Conservation (phyloP, 2,329 filamentous ascomycete species). For the Colletotrichum musicola region DNA sequence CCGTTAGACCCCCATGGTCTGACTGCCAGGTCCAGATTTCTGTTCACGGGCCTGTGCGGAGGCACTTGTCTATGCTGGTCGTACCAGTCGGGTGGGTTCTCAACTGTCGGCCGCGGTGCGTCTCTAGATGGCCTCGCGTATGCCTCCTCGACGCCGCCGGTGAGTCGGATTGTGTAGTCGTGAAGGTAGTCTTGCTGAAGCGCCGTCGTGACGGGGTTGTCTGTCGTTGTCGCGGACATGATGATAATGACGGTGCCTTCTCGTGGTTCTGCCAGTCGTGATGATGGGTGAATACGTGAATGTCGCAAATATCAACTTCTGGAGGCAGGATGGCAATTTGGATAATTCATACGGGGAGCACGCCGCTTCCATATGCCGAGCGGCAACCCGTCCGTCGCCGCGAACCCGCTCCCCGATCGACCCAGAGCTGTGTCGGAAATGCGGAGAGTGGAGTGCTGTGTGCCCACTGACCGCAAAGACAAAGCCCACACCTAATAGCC, state of each 20-base stretch:
- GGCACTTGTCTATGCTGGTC: constrained; percentile 43
- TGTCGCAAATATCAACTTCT: background rate
- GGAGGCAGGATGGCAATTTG: background rate
- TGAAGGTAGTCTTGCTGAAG: constrained; percentile 31
- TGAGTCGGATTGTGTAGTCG: constrained; percentile 36
- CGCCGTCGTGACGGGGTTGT: constrained; percentile 25
- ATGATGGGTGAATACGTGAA: background rate
- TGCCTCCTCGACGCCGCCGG: constrained; percentile 31
- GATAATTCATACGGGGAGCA: background rate
- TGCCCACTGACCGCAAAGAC: background rate
- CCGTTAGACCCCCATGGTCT: constrained; percentile 39
- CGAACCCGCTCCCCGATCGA: constrained; percentile 16
- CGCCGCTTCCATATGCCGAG: constrained; percentile 34
- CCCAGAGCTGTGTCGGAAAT: constrained; percentile 15
- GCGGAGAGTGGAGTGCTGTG: constrained; percentile 16
- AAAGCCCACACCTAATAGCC: background rate
- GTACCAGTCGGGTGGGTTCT: constrained; percentile 41
- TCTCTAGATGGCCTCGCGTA: constrained; percentile 28
- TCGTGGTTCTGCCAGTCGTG: background rate
- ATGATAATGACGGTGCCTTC: background rate
- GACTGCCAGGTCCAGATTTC: constrained; percentile 38
- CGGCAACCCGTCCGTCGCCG: constrained; percentile 12
- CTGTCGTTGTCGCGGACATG: constrained; percentile 32
- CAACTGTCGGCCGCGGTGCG: constrained; percentile 19
- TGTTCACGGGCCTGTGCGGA: constrained; percentile 42